Percentiles rank a stretch among this genome's conserved stretches.
These are phyloP conservation scores for Wickerhamomyces bisporus DNA, from an alignment of 805 yeast genomes.

Conservation along the genomic window DNA sequence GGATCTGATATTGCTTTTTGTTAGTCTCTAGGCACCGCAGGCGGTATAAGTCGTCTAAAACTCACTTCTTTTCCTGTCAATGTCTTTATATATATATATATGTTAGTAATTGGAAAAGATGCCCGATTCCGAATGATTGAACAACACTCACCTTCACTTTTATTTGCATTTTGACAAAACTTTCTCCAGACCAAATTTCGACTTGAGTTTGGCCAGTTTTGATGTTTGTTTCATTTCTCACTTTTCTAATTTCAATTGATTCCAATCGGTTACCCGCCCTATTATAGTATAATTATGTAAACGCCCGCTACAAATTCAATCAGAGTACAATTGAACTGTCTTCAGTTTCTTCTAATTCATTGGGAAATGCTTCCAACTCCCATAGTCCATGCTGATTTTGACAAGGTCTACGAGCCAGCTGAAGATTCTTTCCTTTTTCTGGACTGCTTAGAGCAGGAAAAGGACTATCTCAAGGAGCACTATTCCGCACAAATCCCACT, in stretches of 20 bases:
- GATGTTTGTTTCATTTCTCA: too few species aligned
- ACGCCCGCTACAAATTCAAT: too few species aligned
- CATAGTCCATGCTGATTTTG: slow-evolving; percentile 49
- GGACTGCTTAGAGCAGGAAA: slow-evolving; percentile 71
- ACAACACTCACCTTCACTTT: slow-evolving; percentile 48
- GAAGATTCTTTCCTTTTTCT: slow-evolving; percentile 86
- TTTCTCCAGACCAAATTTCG: too few species aligned
- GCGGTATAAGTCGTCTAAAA: slow-evolving; percentile 3
- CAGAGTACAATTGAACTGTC: too few species aligned
- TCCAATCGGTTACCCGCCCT: too few species aligned
- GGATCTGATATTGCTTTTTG: slow-evolving; percentile 38
- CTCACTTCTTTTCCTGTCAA: slow-evolving; percentile 73
- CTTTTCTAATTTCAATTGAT: too few species aligned
- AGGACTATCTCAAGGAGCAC: slow-evolving; percentile 26
- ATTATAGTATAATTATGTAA: too few species aligned
- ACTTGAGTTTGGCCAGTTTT: too few species aligned
- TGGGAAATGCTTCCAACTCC: slow-evolving; percentile 78
- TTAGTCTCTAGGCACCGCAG: background rate
- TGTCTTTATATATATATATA: slow-evolving; percentile 38
- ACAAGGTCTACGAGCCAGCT: slow-evolving; percentile 88
- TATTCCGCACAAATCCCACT: slow-evolving; percentile 40
- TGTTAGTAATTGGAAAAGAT: background rate
- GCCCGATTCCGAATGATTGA: background rate
- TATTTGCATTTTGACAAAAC: slow-evolving; percentile 51
- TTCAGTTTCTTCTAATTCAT: too few species aligned